Base-by-base conservation (phyloP, 192 early-diverging fungal species). In the Rhizophagus clarus region DNA sequence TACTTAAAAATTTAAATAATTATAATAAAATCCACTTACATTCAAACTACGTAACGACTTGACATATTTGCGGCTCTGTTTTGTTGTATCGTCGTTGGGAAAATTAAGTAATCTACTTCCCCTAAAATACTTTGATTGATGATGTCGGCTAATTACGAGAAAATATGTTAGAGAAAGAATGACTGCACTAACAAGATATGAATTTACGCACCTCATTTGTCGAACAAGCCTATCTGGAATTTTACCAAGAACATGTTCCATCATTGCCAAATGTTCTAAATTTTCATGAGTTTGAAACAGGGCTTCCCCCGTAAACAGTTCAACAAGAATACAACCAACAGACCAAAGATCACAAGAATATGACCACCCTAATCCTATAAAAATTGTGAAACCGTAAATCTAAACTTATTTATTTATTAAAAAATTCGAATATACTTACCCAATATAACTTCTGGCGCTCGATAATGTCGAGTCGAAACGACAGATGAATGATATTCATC, bases 341-440 rank as follows among this genome's bases (percentile, higher is more conserved):
- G 96, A 97, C 97, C 97, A 99, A 89, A 98, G 93, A 84, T 99
- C 97, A 85, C 96, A 97, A 15, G 96, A 93, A 86, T 92, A 99
- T 24, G 95, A 96, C 97, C 97, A 99, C 15, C 96, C 95, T 49
- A 95, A 81, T 29, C 86, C 85, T 87, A 78, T 51, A 45, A 7
- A 29, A 73, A 45, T 28, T 67, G 66, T 29, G 8, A 76, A 72
- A 45, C 42, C 42, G 12, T 12, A 45, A n/a, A 47, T 40, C 14
- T 61, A 15, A 76, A 22, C 11, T 29, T 32, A 20, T 40, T 10
- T 24, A 10, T 49, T 2, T 42, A 10, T 26, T 26, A 56, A 51
- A 42, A 15, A 45, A 68, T 60, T 15, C 6, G 61, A 40, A 42
- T 4, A 28, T 24, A 37, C 47, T 14, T 84, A 80, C 94, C 92